Evolutionary conservation across 2,329 filamentous ascomycete species (phyloP), one percentile per base, ranked within the genome.

Genomic region (Cordyceps cateniannulata): DNA sequence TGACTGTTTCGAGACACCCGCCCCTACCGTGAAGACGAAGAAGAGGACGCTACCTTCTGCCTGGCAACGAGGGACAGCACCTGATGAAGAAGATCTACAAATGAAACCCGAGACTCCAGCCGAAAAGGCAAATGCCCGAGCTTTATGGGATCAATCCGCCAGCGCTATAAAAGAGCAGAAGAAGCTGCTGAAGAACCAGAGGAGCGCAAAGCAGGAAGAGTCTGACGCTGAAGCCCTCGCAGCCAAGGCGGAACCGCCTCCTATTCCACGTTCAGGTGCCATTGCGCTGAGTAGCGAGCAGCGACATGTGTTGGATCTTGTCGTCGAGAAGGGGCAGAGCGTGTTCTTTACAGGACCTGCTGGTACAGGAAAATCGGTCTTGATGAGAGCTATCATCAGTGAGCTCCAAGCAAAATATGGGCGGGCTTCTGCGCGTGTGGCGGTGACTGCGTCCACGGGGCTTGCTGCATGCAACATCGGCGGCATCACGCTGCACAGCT

Each of bases 341-440:
- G 93, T 97, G 2, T 99, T 99, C 78, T 99, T 99, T 73, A 99
- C 95, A 1, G 95, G 95, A 67, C 96, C 95, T 62, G 95, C 95
- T 62, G 92, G 89, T 80, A 97, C 95, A 5, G 95, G 95, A 73
- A 99, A 99, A 79, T 99, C 95, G 1, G 93, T 99, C 4, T 76
- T 99, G 61, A 91, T 99, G 82, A 85, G 93, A 65, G 87, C 96
- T 65, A 96, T 98, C 63, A 98, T 99, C 67, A 77, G 83, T 5
- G 85, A 89, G 4, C 72, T 99, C 55, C 89, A 89, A 63, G 85
- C 84, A 64, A 97, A 96, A 70, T 89, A 88, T 72, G 77, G 76
- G 3, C 82, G 83, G 54, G 91, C 96, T 65, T 86, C 88, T 0
- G 95, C 97, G 70, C 84, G 90, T 61, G 83, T 99, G 48, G 93